Conservation (phyloP, 2,329 filamentous ascomycete genomes). For the Cladophialophora exuberans region DNA sequence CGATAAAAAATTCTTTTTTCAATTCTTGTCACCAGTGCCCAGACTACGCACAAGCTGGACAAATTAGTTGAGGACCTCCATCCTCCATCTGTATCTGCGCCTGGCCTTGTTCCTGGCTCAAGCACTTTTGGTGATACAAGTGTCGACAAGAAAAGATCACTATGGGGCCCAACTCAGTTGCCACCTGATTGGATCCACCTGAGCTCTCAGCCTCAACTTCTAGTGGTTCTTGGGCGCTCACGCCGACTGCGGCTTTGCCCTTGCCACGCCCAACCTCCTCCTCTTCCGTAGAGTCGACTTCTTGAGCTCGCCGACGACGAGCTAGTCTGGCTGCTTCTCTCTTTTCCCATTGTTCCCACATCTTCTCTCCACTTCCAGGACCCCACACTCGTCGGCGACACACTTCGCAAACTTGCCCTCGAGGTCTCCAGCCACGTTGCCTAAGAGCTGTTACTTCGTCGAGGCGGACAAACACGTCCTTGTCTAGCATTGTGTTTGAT, state of each 20-base stretch:
- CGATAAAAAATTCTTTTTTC: not conserved
- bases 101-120: slow-evolving; percentile 41
- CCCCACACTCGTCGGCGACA: slow-evolving; percentile 87
- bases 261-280: slow-evolving; percentile 24
- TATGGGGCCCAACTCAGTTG: slow-evolving; percentile 36
- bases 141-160: slow-evolving; percentile 55
- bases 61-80: slow-evolving; percentile 15
- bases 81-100: too few relatives aligned
- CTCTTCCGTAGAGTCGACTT: slow-evolving; percentile 15
- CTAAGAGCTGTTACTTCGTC: slow-evolving; percentile 72
- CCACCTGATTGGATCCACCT: not conserved
- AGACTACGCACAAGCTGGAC: slow-evolving; percentile 27
- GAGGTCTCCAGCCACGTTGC: slow-evolving; percentile 85
- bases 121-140: slow-evolving; percentile 51
- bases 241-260: slow-evolving; percentile 28
- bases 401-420: slow-evolving; percentile 83
- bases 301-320: slow-evolving; percentile 22
- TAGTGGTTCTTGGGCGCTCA: slow-evolving; percentile 12
- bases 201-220: slow-evolving; percentile 11
- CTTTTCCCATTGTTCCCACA: slow-evolving; percentile 83
- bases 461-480: slow-evolving; percentile 85
- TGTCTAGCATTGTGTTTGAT: slow-evolving; percentile 83
- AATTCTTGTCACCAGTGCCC: not conserved
- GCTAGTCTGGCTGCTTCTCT: slow-evolving; percentile 45
- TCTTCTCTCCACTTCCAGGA: slow-evolving; percentile 73